Percentiles rank a stretch among this genome's conserved stretches.
phyloP scores from a whole-genome alignment of 2,329 filamentous ascomycete genomes.

The Plectosphaerella plurivora region DNA sequence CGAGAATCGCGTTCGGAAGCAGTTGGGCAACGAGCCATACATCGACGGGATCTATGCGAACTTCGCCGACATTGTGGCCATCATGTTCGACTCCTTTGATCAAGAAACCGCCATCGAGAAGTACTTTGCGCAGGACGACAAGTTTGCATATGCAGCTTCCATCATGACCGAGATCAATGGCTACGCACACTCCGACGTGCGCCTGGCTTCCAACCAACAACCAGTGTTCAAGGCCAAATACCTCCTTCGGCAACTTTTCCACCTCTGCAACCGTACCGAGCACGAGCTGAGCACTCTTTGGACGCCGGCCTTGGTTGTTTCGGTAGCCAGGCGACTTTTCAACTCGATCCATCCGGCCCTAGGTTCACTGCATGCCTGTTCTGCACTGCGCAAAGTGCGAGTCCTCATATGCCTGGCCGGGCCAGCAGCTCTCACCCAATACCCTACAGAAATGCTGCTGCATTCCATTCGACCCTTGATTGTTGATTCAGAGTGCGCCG shows the following conservation, averaged over 20 bases:
- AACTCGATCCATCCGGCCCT: slow-evolving; percentile 78
- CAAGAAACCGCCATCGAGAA: slow-evolving; percentile 72
- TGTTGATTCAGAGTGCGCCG: slow-evolving; percentile 79
- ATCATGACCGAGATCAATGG: slow-evolving; percentile 65
- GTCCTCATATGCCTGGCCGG: slow-evolving; percentile 78
- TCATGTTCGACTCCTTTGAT: slow-evolving; percentile 72
- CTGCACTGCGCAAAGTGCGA: slow-evolving; percentile 79
- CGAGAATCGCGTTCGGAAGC: slow-evolving; percentile 63
- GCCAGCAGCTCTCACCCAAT: slow-evolving; percentile 65
- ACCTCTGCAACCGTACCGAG: slow-evolving; percentile 70
- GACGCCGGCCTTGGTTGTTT: slow-evolving; percentile 70
- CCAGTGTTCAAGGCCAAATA: slow-evolving; percentile 79
- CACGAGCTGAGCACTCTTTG: slow-evolving; percentile 64
- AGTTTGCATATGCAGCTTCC: slow-evolving; percentile 55
- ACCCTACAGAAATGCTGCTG: slow-evolving; percentile 86
- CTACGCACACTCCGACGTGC: slow-evolving; percentile 60
- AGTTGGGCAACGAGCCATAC: slow-evolving; percentile 65
- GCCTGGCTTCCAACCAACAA: slow-evolving; percentile 75
- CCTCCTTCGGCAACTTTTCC: slow-evolving; percentile 68
- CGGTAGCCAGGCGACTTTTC: slow-evolving; percentile 71
- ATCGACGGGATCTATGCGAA: slow-evolving; percentile 58
- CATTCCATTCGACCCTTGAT: slow-evolving; percentile 75
- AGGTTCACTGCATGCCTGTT: slow-evolving; percentile 81
- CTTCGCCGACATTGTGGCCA: slow-evolving; percentile 72
- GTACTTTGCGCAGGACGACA: slow-evolving; percentile 55